A percentile compares a stretch with the other conserved stretches of the same genome.
Evolutionary conservation across 495 filamentous ascomycete species (phyloP).

Genomic region (Immersiella caudata): DNA sequence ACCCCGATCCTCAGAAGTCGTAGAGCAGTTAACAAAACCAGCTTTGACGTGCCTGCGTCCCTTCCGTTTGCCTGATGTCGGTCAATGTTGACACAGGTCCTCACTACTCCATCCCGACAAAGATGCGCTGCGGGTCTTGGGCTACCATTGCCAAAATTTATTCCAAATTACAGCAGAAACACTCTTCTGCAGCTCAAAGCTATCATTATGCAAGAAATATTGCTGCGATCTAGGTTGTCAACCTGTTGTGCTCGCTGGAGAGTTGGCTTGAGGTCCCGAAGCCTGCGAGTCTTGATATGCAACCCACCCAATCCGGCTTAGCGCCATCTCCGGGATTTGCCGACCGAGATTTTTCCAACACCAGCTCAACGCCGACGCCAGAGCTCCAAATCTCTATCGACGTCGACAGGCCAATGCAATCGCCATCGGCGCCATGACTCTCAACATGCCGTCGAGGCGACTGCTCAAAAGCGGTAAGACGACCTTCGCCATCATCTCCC

Average conservation of each 20-base stretch:
- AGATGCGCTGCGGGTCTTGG: too few relatives aligned
- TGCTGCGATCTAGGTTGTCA: not conserved
- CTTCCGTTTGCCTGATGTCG: too few relatives aligned
- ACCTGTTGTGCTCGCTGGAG: not conserved
- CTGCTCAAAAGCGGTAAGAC: conserved; percentile 43
- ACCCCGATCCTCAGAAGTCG: not conserved
- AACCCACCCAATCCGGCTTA: conserved; percentile 20
- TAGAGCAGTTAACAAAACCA: not conserved
- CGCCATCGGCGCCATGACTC: conserved; percentile 44
- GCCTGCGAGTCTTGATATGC: not conserved
- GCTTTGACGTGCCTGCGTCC: not conserved
- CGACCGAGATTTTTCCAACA: conserved; percentile 31
- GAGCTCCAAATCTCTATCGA: conserved; percentile 5
- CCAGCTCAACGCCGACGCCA: not conserved
- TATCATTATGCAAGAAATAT: not conserved
- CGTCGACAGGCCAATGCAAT: conserved; percentile 28
- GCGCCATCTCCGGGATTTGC: conserved; percentile 27
- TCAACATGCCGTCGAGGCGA: conserved; percentile 49
- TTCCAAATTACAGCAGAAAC: too few relatives aligned
- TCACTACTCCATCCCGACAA: too few relatives aligned
- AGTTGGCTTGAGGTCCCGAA: not conserved
- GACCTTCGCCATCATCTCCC: conserved; percentile 9
- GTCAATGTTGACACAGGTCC: too few relatives aligned
- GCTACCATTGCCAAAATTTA: too few relatives aligned
- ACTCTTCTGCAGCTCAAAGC: too few relatives aligned